Evolutionary conservation across 441 rosid genomes (phyloP).

Genomic region (Macaranga tanarius): DNA sequence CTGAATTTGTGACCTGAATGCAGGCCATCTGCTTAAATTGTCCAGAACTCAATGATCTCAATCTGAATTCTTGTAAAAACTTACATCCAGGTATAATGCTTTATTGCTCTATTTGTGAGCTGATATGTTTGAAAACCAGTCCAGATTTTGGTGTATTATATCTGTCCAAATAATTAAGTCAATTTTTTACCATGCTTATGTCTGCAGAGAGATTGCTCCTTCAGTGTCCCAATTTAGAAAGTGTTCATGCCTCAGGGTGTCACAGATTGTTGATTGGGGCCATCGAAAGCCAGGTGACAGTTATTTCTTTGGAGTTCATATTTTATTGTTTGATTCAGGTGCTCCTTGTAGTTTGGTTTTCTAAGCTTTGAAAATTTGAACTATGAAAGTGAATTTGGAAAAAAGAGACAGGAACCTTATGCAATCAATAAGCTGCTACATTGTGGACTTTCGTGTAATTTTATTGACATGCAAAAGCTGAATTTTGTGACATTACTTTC

Average conservation of each 20-base stretch:
- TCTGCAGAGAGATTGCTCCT: constrained; percentile 65
- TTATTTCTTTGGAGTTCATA: constrained; percentile 16
- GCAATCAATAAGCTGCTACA: background rate
- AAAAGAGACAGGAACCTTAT: background rate
- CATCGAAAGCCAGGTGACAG: constrained; percentile 69
- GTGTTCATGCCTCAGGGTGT: constrained; percentile 81
- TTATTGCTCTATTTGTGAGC: constrained; percentile 2
- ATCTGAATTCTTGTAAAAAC: constrained; percentile 73
- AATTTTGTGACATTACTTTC: background rate
- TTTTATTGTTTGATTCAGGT: too few relatives aligned
- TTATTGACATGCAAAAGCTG: background rate
- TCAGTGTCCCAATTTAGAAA: constrained; percentile 78
- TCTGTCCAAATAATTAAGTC: background rate
- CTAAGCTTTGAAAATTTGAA: background rate
- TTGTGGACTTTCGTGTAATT: background rate
- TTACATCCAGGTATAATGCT: constrained; percentile 64
- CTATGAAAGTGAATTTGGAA: constrained; percentile 1
- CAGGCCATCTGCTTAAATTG: constrained; percentile 90
- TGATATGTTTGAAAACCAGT: constrained; percentile 16
- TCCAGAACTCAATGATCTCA: constrained; percentile 82
- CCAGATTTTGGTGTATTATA: background rate
- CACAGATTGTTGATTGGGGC: constrained; percentile 55
- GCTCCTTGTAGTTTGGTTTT: background rate
- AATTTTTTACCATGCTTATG: constrained; percentile 7
- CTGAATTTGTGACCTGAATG: constrained; percentile 34